Evolutionary conservation across 2,329 filamentous ascomycete species (phyloP), one percentile per base, ranked within the genome.

Genomic region (Plectosphaerella plurivora): DNA sequence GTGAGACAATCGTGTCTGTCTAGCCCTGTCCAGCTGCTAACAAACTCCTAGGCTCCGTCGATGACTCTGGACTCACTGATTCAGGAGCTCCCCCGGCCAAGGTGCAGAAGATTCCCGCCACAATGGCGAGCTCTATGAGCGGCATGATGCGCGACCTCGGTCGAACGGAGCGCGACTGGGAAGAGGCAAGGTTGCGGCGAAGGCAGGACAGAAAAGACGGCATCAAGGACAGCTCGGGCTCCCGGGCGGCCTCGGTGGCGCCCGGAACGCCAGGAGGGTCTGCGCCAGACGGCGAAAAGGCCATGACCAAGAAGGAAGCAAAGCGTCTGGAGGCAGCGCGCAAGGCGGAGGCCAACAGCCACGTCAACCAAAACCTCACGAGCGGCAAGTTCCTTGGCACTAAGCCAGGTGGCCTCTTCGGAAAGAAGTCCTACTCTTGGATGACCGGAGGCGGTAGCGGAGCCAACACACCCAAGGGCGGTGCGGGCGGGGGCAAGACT

Each of bases 241-340:
- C 80, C 15, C 76, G 83, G 58, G 62, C 80, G 24, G 77, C 82
- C 14, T 82, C 82, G 22, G 73, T 78, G 12, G 82, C 82, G 15
- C 77, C 82, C 11, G 79, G 79, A 3, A 86, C 83, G 1, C 82
- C 86, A 3, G 83, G 82, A 6, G 75, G 82, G 2, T 77, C 82
- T 42, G 83, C 86, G 1, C 80, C 85, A 1, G 86, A 88, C 51
- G 66, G 74, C 1, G 78, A 82, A 58, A 93, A 91, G 67, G 78
- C 84, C 4, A 78, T 89, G 49, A 88, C 87, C 5, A 97, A 97
- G 77, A 97, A 97, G 72, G 91, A 96, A 67, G 78, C 77, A 55
- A 83, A 87, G 65, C 90, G 87, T 68, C 88, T 86, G 57, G 79
- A 87, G 59, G 82, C 84, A n/a, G 86, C 90, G 54, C 89, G 88